Percentiles rank a stretch among this genome's conserved stretches.
phyloP scores from a whole-genome alignment of 768 basidiomycete species.

The Cystobasidium onofrii region DNA sequence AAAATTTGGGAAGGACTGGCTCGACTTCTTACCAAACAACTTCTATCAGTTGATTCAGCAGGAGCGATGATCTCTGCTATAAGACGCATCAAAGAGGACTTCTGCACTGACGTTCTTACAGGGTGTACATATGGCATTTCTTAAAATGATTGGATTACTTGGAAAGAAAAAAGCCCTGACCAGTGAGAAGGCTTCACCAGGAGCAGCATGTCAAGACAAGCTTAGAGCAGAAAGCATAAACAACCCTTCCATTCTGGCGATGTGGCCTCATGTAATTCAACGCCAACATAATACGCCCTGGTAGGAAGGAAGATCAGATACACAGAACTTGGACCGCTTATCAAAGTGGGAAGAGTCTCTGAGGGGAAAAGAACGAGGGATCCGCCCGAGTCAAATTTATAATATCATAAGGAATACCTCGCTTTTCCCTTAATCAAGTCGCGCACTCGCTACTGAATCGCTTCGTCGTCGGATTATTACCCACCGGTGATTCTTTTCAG shows the following conservation, averaged over 20 bases:
- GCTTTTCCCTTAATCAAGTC: background rate
- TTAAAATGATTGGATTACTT: no score
- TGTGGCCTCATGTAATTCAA: background rate
- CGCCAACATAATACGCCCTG: background rate
- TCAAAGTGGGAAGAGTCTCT: no score
- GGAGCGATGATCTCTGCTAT: no score
- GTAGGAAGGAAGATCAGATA: background rate
- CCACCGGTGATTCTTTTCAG: background rate
- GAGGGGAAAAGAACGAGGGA: background rate
- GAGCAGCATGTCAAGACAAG: no score
- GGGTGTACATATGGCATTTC: no score
- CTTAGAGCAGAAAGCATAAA: background rate
- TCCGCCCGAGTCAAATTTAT: background rate
- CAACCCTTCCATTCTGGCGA: background rate
- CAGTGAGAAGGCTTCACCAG: no score
- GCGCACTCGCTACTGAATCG: slow-evolving; percentile 2
- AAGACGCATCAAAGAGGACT: no score
- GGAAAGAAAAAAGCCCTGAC: no score
- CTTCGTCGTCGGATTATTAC: background rate
- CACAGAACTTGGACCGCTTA: background rate
- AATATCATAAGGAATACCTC: background rate
- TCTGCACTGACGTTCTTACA: no score
- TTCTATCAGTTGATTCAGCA: no score
- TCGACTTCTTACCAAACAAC: no score
- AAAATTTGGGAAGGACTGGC: no score